These are phyloP conservation scores for Coelastrella sp. DNA, from an alignment of 139 green algal genomes.

Conservation along the genomic window DNA sequence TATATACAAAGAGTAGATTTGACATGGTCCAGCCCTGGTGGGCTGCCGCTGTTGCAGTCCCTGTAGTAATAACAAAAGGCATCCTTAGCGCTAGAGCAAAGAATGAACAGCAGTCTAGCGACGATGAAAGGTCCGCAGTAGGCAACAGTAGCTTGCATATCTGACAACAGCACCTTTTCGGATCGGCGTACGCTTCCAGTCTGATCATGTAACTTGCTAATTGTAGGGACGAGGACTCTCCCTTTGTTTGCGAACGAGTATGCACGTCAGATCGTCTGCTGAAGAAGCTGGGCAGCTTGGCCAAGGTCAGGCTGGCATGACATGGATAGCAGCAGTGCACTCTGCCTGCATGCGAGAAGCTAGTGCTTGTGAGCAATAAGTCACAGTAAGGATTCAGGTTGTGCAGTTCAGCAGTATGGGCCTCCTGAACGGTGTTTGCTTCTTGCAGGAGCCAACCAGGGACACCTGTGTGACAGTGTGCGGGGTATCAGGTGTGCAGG, in stretches of 20 bases:
- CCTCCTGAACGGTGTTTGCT: background rate
- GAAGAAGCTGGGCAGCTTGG: slow-evolving; percentile 78
- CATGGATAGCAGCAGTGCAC: background rate
- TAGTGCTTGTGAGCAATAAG: background rate
- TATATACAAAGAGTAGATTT: background rate
- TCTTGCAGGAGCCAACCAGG: slow-evolving; percentile 83
- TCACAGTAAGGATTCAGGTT: background rate
- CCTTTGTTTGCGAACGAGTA: slow-evolving; percentile 96
- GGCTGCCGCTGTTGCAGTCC: slow-evolving; percentile 45
- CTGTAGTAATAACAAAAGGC: slow-evolving; percentile 43
- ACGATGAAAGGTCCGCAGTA: background rate
- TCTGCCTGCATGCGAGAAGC: background rate
- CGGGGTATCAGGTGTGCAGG: slow-evolving; percentile 74
- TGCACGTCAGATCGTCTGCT: slow-evolving; percentile 91
- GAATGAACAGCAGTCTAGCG: background rate
- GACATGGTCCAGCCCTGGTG: slow-evolving; percentile 39
- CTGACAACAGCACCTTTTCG: no score
- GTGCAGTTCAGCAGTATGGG: background rate
- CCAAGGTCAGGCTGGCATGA: slow-evolving; percentile 70
- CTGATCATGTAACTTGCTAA: background rate
- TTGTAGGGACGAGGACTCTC: slow-evolving; percentile 61
- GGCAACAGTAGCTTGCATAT: background rate
- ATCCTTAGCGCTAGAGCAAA: slow-evolving; percentile 32
- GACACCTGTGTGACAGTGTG: slow-evolving; percentile 96
- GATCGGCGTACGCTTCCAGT: no score